Evolutionary conservation across 1,284 basidiomycete species (phyloP).

Genomic region (Leccinum subrobustum): DNA sequence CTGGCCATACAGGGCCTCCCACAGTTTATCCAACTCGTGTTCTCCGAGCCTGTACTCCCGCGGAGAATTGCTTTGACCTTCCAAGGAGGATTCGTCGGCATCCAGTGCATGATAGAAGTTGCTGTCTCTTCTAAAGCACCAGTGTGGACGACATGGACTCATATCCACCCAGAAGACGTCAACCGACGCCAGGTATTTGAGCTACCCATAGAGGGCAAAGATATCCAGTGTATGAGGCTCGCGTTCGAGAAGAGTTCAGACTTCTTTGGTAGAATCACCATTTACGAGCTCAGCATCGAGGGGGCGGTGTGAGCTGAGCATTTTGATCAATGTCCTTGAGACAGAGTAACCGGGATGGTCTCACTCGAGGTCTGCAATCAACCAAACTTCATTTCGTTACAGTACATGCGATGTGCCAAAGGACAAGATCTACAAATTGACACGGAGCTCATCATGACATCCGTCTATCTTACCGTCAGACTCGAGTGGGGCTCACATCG

Average conservation of each 20-base stretch:
- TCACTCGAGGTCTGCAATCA: slow-evolving; percentile 23
- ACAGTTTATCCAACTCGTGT: slow-evolving; percentile 67
- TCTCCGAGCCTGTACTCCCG: slow-evolving; percentile 52
- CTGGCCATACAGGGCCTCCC: slow-evolving; percentile 57
- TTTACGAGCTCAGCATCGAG: slow-evolving; percentile 64
- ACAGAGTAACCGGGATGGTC: not conserved
- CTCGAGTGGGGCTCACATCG: not conserved
- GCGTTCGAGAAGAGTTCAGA: slow-evolving; percentile 76
- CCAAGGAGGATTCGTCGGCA: slow-evolving; percentile 82
- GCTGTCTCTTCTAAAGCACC: slow-evolving; percentile 25
- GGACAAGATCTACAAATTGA: slow-evolving; percentile 19
- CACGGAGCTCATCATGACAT: slow-evolving; percentile 1
- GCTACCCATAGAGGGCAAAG: slow-evolving; percentile 33
- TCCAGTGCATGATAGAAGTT: slow-evolving; percentile 52
- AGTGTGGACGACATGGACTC: slow-evolving; percentile 48
- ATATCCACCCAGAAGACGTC: slow-evolving; percentile 73
- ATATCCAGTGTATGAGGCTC: slow-evolving; percentile 54
- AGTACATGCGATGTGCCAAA: slow-evolving; percentile 13
- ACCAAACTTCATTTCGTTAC: slow-evolving; percentile 26
- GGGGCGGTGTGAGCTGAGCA: slow-evolving; percentile 28
- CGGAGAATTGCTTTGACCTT: slow-evolving; percentile 63
- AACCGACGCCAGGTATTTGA: slow-evolving; percentile 70
- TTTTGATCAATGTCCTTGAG: not conserved
- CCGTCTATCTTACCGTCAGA: slow-evolving; percentile 1
- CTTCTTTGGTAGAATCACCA: slow-evolving; percentile 72